phyloP scores from a whole-genome alignment of 495 filamentous ascomycete genomes.

The Baudoinia panamericana region DNA sequence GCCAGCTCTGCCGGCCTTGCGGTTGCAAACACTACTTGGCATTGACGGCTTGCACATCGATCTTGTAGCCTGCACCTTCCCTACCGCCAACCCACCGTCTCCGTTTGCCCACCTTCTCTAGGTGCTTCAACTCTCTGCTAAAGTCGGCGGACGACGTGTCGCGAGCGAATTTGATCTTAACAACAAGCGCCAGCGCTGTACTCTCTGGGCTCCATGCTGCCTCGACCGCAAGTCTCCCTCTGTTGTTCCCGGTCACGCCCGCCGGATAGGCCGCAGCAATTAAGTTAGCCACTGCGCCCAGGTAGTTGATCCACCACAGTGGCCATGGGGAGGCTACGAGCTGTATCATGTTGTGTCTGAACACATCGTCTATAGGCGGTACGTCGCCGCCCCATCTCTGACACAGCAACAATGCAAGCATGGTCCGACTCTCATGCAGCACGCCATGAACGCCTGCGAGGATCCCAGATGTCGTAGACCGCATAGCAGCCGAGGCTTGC shows the following conservation, averaged over 20 bases:
- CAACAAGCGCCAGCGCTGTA: constrained; percentile 2
- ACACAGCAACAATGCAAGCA: constrained; percentile 60
- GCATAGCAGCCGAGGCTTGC: constrained; percentile 53
- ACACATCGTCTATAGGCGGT: constrained; percentile 34
- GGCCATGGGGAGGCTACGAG: constrained; percentile 36
- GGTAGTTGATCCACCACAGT: constrained; percentile 51
- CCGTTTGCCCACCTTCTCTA: constrained; percentile 7
- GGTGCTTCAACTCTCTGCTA: background rate
- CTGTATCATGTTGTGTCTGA: constrained; percentile 29
- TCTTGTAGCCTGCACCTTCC: constrained; percentile 6
- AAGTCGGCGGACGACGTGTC: background rate
- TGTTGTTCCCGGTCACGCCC: constrained; percentile 25
- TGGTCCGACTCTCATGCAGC: constrained; percentile 53
- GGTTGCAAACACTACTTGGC: too few species aligned
- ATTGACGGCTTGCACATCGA: too few species aligned
- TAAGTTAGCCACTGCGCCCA: constrained; percentile 41
- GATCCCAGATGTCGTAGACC: constrained; percentile 55
- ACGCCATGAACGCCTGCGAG: constrained; percentile 57
- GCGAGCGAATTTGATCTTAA: background rate
- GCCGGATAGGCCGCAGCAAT: constrained; percentile 37
- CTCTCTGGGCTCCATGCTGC: constrained; percentile 26
- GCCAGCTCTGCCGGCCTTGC: too few species aligned
- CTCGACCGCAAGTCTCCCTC: constrained; percentile 10
- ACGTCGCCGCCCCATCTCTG: constrained; percentile 64
- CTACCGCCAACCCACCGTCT: constrained; percentile 4